Evolutionary conservation across 1,284 basidiomycete species (phyloP).

Genomic region (Fomitopsis betulina): DNA sequence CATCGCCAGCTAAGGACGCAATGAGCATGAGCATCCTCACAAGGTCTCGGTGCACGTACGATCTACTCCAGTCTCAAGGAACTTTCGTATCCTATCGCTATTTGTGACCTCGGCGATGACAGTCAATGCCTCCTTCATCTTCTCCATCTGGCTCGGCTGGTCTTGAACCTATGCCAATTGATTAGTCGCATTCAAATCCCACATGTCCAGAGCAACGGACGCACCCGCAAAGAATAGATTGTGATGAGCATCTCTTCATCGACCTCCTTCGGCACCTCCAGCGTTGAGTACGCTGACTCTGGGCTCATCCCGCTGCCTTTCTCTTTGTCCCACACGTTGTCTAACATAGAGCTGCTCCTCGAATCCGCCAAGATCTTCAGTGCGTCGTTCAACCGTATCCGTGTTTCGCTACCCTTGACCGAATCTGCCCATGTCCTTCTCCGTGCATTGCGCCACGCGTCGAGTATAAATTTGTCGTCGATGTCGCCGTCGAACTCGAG

Average conservation of each 20-base stretch:
- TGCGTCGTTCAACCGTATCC: conserved; percentile 55
- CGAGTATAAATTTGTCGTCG: conserved; percentile 60
- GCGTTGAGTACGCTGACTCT: conserved; percentile 65
- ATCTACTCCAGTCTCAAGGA: conserved; percentile 62
- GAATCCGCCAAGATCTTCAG: conserved; percentile 61
- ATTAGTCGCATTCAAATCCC: not conserved
- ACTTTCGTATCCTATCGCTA: conserved; percentile 66
- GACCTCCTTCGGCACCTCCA: conserved; percentile 66
- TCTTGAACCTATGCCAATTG: conserved; percentile 56
- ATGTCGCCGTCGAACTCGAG: conserved; percentile 66
- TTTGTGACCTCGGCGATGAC: conserved; percentile 70
- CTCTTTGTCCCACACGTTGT: conserved; percentile 48
- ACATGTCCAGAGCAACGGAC: conserved; percentile 30
- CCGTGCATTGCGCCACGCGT: conserved; percentile 62
- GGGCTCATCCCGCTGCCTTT: conserved; percentile 62
- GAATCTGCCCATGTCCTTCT: conserved; percentile 56
- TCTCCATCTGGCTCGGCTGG: conserved; percentile 53
- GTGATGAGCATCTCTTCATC: conserved; percentile 77
- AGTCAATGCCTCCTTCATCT: conserved; percentile 61
- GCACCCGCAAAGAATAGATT: conserved; percentile 69
- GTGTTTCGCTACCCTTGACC: conserved; percentile 34
- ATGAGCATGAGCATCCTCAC: conserved; percentile 1
- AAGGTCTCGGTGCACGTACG: conserved; percentile 41
- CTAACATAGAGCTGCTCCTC: conserved; percentile 45
- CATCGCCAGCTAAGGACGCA: conserved; percentile 56